Evolutionary conservation across 169 alveolate species (phyloP).

Genomic region (Theileria annulata): DNA sequence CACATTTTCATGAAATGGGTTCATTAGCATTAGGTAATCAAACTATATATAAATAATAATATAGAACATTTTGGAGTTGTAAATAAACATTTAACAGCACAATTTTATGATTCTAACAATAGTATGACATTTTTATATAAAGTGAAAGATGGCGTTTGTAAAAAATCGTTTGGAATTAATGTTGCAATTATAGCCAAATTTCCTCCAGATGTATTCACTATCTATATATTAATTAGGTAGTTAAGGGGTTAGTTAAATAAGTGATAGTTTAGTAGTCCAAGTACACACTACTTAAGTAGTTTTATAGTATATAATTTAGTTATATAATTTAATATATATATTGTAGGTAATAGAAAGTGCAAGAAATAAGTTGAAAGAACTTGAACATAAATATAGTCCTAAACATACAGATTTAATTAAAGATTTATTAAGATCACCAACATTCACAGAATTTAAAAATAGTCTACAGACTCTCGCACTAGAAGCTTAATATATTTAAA

Average conservation of each 20-base stretch:
- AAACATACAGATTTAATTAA: conserved; percentile 8
- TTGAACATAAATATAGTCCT: conserved; percentile 32
- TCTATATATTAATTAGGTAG: too few relatives aligned
- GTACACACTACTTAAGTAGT: too few relatives aligned
- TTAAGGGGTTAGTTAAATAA: too few relatives aligned
- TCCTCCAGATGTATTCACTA: conserved; percentile 75
- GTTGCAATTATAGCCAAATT: conserved; percentile 92
- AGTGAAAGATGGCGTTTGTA: conserved; percentile 88
- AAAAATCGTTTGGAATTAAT: conserved; percentile 91
- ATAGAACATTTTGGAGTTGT: conserved; percentile 84
- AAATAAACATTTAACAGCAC: conserved; percentile 80
- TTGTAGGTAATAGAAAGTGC: conserved; percentile 60
- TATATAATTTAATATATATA: too few relatives aligned
- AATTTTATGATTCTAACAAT: conserved; percentile 60
- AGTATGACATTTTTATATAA: conserved; percentile 84
- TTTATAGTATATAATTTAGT: too few relatives aligned
- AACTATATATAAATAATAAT: conserved; percentile 26
- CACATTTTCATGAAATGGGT: conserved; percentile 97
- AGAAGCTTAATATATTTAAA: background rate
- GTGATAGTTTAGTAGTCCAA: too few relatives aligned
- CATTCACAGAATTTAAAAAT: conserved; percentile 49
- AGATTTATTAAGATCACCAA: conserved; percentile 3
- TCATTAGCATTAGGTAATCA: conserved; percentile 80
- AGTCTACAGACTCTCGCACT: conserved; percentile 14
- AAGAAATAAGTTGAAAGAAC: conserved; percentile 33